Percentiles rank a stretch among this genome's conserved stretches.
phyloP scores from a whole-genome alignment of 306 rosid genomes.

The Malus fusca region DNA sequence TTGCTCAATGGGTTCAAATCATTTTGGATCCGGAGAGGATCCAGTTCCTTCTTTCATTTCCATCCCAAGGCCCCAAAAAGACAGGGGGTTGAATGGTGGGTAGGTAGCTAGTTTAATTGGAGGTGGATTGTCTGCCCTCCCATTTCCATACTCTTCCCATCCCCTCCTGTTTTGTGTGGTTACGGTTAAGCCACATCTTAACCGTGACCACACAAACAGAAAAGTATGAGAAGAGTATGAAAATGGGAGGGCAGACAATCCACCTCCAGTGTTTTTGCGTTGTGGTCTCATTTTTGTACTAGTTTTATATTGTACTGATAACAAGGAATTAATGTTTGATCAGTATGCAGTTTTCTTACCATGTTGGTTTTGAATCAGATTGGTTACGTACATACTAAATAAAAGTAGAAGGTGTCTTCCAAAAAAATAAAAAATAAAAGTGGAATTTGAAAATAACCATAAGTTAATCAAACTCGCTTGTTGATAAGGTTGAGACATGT shows the following conservation, averaged over 20 bases:
- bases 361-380: background rate
- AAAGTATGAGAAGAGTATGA: no score
- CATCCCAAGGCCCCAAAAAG: background rate
- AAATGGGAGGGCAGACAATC: no score
- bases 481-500: background rate
- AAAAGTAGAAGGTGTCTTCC: background rate
- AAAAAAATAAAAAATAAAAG: background rate
- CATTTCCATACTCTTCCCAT: no score
- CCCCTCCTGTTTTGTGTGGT: no score
- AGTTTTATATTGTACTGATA: background rate
- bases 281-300: background rate
- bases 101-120: background rate
- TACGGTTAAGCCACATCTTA: no score
- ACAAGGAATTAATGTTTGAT: background rate
- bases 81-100: background rate
- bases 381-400: background rate
- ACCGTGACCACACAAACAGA: no score
- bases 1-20: no score
- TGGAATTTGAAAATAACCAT: background rate
- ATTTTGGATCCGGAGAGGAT: no score
- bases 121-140: no score
- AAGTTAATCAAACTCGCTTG: background rate
- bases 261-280: background rate
- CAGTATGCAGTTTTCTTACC: background rate
- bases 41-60: background rate